Conservation (phyloP, 495 filamentous ascomycete species). For the Hyaloscypha finlandica region DNA sequence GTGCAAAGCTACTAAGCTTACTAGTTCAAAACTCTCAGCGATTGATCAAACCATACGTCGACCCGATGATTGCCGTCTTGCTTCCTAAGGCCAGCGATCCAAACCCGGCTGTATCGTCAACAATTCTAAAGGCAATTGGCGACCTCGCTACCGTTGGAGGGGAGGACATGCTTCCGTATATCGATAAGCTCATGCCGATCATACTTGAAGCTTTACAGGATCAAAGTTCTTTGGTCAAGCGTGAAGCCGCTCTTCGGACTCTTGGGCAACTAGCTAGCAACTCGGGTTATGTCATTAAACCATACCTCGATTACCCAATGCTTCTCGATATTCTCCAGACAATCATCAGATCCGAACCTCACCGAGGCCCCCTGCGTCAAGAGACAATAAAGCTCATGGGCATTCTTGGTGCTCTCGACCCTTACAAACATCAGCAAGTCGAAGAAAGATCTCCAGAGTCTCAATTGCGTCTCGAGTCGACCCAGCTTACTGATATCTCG, state of each 20-base stretch:
- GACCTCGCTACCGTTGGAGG: constrained; percentile 93
- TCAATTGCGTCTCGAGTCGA: constrained; percentile 60
- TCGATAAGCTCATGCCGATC: constrained; percentile 88
- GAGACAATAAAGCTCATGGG: constrained; percentile 96
- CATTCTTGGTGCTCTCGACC: constrained; percentile 93
- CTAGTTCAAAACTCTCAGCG: constrained; percentile 88
- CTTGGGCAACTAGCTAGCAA: constrained; percentile 92
- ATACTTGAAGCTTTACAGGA: constrained; percentile 93
- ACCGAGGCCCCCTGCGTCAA: constrained; percentile 75
- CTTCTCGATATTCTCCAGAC: constrained; percentile 88
- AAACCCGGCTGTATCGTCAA: constrained; percentile 84
- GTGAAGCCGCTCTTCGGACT: constrained; percentile 87
- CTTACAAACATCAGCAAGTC: constrained; percentile 88
- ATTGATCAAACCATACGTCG: constrained; percentile 91
- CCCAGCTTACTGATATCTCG: constrained; percentile 84
- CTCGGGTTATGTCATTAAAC: constrained; percentile 96
- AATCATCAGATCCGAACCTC: constrained; percentile 88
- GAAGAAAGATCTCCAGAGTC: constrained; percentile 64
- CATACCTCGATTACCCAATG: constrained; percentile 91
- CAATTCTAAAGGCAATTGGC: constrained; percentile 89
- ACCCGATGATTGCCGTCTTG: constrained; percentile 87
- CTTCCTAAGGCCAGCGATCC: constrained; percentile 84
- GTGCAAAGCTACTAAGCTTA: constrained; percentile 87
- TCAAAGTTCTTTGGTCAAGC: constrained; percentile 81
- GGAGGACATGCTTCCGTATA: constrained; percentile 83